A percentile compares a stretch with the other conserved stretches of the same genome.
Evolutionary conservation across 441 rosid genomes (phyloP).

Genomic region (Iberis amara): DNA sequence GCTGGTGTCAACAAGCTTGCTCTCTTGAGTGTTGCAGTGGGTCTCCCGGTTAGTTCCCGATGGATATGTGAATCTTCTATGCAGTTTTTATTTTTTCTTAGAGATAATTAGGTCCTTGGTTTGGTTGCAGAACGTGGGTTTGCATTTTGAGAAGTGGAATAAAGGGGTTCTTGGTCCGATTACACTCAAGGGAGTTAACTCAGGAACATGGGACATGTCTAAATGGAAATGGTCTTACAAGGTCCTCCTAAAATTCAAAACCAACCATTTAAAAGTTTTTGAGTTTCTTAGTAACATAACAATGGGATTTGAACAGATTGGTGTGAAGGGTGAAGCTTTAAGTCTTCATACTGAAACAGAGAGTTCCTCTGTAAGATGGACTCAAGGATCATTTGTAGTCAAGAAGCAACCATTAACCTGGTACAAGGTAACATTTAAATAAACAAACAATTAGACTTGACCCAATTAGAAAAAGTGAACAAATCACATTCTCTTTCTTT

Average conservation of each 20-base stretch:
- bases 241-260: slow-evolving; percentile 29
- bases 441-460: not conserved
- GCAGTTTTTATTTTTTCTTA: too few species aligned
- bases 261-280: not conserved
- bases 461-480: not conserved
- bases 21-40: slow-evolving; percentile 48
- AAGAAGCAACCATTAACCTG: slow-evolving; percentile 52
- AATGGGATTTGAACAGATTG: slow-evolving; percentile 35
- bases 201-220: slow-evolving; percentile 59
- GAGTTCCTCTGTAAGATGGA: slow-evolving; percentile 54
- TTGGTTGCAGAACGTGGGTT: slow-evolving; percentile 31
- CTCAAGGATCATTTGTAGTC: slow-evolving; percentile 40
- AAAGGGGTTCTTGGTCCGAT: slow-evolving; percentile 59
- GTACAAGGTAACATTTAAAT: slow-evolving; percentile 52
- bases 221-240: slow-evolving; percentile 66
- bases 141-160: slow-evolving; percentile 52
- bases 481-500: not conserved
- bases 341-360: slow-evolving; percentile 41
- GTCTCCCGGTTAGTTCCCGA: slow-evolving; percentile 52
- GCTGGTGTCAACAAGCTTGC: slow-evolving; percentile 59
- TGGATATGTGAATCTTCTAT: not conserved
- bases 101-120: too few species aligned
- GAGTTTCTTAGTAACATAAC: not conserved
- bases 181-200: slow-evolving; percentile 47
- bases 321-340: slow-evolving; percentile 51